These are phyloP conservation scores for Aspergillus sergii DNA, from an alignment of 2,329 filamentous ascomycete genomes.

Conservation along the genomic window DNA sequence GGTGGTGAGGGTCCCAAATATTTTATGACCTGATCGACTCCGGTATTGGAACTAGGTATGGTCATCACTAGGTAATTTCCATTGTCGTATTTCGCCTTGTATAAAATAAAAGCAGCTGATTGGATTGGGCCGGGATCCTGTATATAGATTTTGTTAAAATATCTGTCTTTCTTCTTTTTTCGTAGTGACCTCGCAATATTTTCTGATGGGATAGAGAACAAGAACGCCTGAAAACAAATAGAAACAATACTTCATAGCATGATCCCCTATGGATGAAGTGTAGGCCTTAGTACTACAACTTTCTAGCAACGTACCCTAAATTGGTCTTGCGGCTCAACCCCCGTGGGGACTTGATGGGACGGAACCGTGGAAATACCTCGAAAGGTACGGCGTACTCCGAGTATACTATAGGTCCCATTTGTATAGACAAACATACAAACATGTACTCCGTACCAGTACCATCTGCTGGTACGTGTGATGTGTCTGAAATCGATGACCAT, in stretches of 20 bases:
- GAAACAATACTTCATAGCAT: not conserved
- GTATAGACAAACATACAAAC: not conserved
- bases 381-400: not conserved
- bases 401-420: not conserved
- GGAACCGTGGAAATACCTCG: constrained; percentile 15
- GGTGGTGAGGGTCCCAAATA: constrained; percentile 78
- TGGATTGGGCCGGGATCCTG: not conserved
- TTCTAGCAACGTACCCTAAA: not conserved
- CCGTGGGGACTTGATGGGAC: constrained; percentile 11
- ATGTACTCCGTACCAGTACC: not conserved
- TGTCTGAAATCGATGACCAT: not conserved
- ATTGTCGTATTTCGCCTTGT: not conserved
- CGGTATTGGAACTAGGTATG: not conserved
- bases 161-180: not conserved
- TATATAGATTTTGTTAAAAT: constrained; percentile 10
- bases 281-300: not conserved
- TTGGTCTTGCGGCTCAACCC: constrained; percentile 2
- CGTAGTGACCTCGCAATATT: not conserved
- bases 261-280: not conserved
- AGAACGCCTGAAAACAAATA: not conserved
- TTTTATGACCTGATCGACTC: constrained; percentile 54
- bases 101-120: constrained; percentile 10
- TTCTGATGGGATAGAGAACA: not conserved
- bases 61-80: not conserved
- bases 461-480: too few relatives aligned